These are phyloP conservation scores for Globomyces sp. DNA, from an alignment of 371 early-diverging fungal species.

Conservation along the genomic window DNA sequence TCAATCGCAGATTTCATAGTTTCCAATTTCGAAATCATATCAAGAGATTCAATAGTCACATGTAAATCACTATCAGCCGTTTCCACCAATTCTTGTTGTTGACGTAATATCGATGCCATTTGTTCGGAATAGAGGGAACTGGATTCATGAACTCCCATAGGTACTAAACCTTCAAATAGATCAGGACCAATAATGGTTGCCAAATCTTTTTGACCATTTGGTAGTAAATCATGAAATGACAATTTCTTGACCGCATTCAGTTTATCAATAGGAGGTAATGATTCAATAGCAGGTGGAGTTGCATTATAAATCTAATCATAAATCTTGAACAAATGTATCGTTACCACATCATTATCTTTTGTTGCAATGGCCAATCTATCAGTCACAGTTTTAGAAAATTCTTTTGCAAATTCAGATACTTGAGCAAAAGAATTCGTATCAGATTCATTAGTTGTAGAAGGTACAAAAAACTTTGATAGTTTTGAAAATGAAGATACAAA, in stretches of 20 bases:
- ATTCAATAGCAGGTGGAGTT: constrained; percentile 73
- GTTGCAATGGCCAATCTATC: constrained; percentile 61
- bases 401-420: constrained; percentile 65
- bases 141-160: constrained; percentile 88
- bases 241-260: constrained; percentile 71
- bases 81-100: constrained; percentile 64
- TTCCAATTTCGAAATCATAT: constrained; percentile 71
- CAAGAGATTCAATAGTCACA: constrained; percentile 80
- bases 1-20: constrained; percentile 60
- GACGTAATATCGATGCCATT: constrained; percentile 84
- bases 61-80: constrained; percentile 84
- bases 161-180: constrained; percentile 83
- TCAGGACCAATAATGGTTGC: constrained; percentile 61
- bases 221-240: constrained; percentile 69
- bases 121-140: constrained; percentile 92
- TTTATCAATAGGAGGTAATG: constrained; percentile 79
- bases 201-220: constrained; percentile 47
- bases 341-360: constrained; percentile 84
- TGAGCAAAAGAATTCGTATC: constrained; percentile 50
- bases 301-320: constrained; percentile 76
- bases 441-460: constrained; percentile 46
- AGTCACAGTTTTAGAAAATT: constrained; percentile 52
- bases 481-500: constrained; percentile 33
- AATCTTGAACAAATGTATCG: no score
- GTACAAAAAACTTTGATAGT: no score